Conservation (phyloP, 768 basidiomycete species). For the Pulveroboletus ravenelii region DNA sequence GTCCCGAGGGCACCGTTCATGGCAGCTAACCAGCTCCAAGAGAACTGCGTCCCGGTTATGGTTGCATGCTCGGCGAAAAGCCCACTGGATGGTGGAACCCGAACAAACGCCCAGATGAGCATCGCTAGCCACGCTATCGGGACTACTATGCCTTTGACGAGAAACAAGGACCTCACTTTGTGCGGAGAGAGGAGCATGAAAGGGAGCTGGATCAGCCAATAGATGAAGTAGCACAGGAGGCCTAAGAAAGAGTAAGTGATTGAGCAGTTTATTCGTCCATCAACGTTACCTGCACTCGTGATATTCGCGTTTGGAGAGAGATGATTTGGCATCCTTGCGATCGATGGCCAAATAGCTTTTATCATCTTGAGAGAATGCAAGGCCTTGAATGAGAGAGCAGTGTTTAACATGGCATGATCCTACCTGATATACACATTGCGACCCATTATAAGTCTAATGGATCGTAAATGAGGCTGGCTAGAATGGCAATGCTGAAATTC, state of each 20-base stretch:
- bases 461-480: background rate
- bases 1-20: conserved; percentile 75
- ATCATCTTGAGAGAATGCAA: conserved; percentile 44
- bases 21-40: conserved; percentile 75
- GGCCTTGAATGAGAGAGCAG: background rate
- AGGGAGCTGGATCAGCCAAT: conserved; percentile 74
- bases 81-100: conserved; percentile 57
- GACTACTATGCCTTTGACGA: conserved; percentile 61
- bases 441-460: conserved; percentile 49
- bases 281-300: conserved; percentile 49
- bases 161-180: conserved; percentile 71
- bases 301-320: conserved; percentile 55
- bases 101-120: conserved; percentile 75
- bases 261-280: background rate
- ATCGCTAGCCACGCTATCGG: conserved; percentile 65
- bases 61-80: conserved; percentile 50
- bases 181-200: conserved; percentile 75
- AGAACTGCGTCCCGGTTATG: conserved; percentile 45
- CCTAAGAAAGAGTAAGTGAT: conserved; percentile 31
- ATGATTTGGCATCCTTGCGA: conserved; percentile 58
- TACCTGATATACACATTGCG: conserved; percentile 70
- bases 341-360: conserved; percentile 79
- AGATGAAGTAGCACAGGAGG: conserved; percentile 73
- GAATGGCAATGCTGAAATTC: background rate
- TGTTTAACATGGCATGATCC: background rate